Evolutionary conservation across 768 basidiomycete species (phyloP), one percentile per base, ranked within the genome.

Genomic region (Coprinopsis strossmayeri): DNA sequence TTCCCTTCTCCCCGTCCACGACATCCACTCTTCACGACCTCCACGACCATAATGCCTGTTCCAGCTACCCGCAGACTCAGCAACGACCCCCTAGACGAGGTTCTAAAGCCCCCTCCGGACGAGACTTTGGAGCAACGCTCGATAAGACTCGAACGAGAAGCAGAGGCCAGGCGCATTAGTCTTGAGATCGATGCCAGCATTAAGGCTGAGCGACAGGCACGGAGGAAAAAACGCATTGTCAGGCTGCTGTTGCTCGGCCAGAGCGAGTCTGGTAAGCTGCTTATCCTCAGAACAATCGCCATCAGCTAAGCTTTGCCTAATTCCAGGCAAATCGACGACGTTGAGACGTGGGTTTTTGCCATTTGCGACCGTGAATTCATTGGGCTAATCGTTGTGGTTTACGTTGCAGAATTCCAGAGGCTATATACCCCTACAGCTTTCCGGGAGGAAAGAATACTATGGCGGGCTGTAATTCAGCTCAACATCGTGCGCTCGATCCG

Each of bases 391-490:
- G n/a, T 44, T 27, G 12, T 32, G 20, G 24, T 40, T 12, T 27
- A n/a, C 28, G 20, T 45, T 28, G 2, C 65, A 89, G 86, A 91
- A 57, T 91, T 84, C 55, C 88, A 91, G 61, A 71, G 74, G 26
- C 64, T 90, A 3, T 90, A 90, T 60, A 79, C 77, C 0, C 87
- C 88, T 1, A 80, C 73, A 15, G 82, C 83, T 0, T 90, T 89
- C 59, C 79, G 78, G 17, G 76, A 81, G 47, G 89, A 91, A 56
- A 79, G 84, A 20, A 73, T 86, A 13, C 74, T 84, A n/a, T 91
- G 88, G 88, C 78, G 88, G 13, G 78, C 83, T 0, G 79, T 91
- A 39, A 87, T 91, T 49, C 89, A 90, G 57, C 76, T 90, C 56
- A 90, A 90, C 61, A 72, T 91, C 53, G 80, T 88, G 27, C 82